phyloP scores from a whole-genome alignment of 139 green algal species.

The Pleodorina starrii region DNA sequence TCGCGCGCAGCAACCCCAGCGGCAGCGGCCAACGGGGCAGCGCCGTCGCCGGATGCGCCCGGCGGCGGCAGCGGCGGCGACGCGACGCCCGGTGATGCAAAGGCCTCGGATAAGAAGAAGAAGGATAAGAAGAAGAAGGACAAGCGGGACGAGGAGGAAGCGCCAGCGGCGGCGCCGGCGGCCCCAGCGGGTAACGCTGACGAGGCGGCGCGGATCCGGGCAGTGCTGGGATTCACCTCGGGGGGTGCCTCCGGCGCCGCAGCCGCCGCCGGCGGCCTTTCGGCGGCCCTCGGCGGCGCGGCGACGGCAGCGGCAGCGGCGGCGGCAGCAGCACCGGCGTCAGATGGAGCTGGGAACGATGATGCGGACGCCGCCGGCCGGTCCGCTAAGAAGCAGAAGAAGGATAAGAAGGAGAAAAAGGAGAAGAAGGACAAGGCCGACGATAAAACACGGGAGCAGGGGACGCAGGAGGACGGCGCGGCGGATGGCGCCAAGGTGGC shows the following conservation, averaged over 20 bases:
- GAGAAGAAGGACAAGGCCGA: background rate
- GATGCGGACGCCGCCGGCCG: too few species aligned
- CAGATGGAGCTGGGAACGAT: background rate
- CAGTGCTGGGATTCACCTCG: constrained; percentile 63
- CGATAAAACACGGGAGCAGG: background rate
- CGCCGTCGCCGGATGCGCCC: too few species aligned
- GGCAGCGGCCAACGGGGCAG: too few species aligned
- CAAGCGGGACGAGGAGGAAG: background rate
- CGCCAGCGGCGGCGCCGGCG: background rate
- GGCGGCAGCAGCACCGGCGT: background rate
- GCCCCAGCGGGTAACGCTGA: constrained; percentile 77
- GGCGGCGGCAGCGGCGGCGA: too few species aligned
- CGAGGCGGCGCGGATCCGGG: constrained; percentile 75
- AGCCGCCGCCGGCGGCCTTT: too few species aligned
- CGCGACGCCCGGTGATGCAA: too few species aligned
- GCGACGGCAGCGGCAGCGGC: background rate
- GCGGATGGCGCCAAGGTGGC: background rate
- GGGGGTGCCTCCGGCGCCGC: background rate
- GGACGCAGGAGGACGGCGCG: background rate
- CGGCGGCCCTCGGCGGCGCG: background rate
- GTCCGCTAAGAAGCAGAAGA: background rate
- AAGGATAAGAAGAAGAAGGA: constrained; percentile 13
- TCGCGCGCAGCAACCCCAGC: too few species aligned
- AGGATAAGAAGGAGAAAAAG: constrained; percentile 1
- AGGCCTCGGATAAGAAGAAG: background rate